Conservation (phyloP, 345 rosid species). For the Isatis tinctoria region DNA sequence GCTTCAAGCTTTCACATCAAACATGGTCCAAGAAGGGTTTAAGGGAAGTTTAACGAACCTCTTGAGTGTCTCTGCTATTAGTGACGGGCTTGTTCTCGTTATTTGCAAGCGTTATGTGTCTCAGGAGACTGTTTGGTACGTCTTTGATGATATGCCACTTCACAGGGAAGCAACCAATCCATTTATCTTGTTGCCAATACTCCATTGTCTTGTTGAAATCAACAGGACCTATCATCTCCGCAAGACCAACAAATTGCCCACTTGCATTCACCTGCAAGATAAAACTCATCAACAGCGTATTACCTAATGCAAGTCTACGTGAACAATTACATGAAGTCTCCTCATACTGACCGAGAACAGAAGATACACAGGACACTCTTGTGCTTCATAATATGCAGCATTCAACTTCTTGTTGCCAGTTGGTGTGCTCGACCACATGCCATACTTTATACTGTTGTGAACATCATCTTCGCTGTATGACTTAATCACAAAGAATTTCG, state of each 20-base stretch:
- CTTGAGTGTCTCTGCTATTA: slow-evolving; percentile 82
- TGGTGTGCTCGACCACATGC: slow-evolving; percentile 72
- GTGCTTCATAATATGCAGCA: slow-evolving; percentile 53
- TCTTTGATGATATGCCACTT: slow-evolving; percentile 87
- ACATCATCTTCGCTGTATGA: slow-evolving; percentile 87
- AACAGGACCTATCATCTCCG: slow-evolving; percentile 72
- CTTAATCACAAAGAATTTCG: slow-evolving; percentile 67
- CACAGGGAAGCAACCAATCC: slow-evolving; percentile 75
- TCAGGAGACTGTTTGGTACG: slow-evolving; percentile 58
- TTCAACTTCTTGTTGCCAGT: slow-evolving; percentile 78
- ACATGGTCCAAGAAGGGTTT: not conserved
- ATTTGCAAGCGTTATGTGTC: slow-evolving; percentile 61
- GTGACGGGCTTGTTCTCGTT: slow-evolving; percentile 84
- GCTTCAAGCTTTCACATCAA: not conserved
- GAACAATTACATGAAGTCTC: not conserved
- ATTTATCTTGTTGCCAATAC: slow-evolving; percentile 85
- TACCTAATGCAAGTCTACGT: not conserved
- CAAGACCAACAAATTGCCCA: slow-evolving; percentile 80
- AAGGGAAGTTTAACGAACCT: slow-evolving; percentile 39
- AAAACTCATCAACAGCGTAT: not conserved
- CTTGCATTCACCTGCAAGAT: slow-evolving; percentile 74
- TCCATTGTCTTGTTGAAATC: slow-evolving; percentile 67
- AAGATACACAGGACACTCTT: slow-evolving; percentile 66
- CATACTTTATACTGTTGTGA: slow-evolving; percentile 75
- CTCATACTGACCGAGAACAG: slow-evolving; percentile 63